These are phyloP conservation scores for Solanum hybrid DNA, from an alignment of 305 asterid species.

Conservation along the genomic window DNA sequence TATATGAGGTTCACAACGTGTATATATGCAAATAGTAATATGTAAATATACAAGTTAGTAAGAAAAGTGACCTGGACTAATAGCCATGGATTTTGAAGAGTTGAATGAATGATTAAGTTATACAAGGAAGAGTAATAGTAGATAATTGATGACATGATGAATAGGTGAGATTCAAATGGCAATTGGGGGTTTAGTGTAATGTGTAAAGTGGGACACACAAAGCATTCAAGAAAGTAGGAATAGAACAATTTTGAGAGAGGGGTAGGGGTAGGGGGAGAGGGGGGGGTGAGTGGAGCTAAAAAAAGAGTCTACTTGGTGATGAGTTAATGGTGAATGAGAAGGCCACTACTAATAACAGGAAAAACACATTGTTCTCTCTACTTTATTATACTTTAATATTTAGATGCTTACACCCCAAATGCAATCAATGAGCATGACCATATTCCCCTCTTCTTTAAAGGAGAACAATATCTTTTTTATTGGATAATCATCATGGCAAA, in stretches of 20 bases:
- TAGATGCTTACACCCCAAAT: constrained; percentile 41
- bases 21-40: neutral
- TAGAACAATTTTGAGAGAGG: constrained; percentile 6
- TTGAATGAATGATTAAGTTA: constrained; percentile 17
- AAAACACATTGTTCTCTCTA: constrained; percentile 13
- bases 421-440: constrained; percentile 29
- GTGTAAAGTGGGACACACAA: constrained; percentile 34
- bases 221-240: constrained; percentile 20
- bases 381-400: constrained; percentile 15
- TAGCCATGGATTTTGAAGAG: constrained; percentile 14
- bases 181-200: neutral
- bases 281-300: constrained; percentile 14
- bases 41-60: neutral
- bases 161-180: constrained; percentile 8
- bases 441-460: constrained; percentile 26
- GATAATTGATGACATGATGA: constrained; percentile 22
- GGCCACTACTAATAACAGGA: constrained; percentile 45
- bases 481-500: constrained; percentile 14
- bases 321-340: constrained; percentile 52
- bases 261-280: neutral
- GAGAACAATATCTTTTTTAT: constrained; percentile 15
- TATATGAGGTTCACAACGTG: neutral
- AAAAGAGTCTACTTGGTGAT: constrained; percentile 28
- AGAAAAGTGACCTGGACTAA: constrained; percentile 29
- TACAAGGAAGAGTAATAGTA: constrained; percentile 11